These are phyloP conservation scores for Amphibolis antarctica DNA, from an alignment of 106 monocot genomes.

Conservation along the genomic window DNA sequence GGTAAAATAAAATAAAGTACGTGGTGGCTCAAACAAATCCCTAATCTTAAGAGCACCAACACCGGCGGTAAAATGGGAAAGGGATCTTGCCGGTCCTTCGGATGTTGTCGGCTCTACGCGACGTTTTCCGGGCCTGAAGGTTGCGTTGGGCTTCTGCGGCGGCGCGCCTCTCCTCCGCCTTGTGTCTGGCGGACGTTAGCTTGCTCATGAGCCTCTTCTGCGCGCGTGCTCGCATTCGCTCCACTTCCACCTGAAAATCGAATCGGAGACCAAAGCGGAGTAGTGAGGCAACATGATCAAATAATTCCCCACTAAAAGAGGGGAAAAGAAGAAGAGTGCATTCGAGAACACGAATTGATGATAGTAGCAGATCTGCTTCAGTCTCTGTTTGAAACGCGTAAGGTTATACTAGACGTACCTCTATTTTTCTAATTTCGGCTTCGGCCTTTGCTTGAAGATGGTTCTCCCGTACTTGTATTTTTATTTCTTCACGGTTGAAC, in stretches of 20 bases:
- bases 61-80: constrained; percentile 36
- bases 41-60: constrained; percentile 31
- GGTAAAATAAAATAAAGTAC: no score
- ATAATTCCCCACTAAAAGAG: no score
- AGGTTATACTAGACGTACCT: no score
- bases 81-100: constrained; percentile 51
- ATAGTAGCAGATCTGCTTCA: no score
- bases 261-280: background rate
- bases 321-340: no score
- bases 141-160: constrained; percentile 42
- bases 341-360: no score
- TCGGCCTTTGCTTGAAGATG: constrained; percentile 43
- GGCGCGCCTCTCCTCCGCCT: constrained; percentile 39
- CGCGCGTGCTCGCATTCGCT: constrained; percentile 39
- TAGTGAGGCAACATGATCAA: background rate
- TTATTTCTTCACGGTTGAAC: constrained; percentile 38
- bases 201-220: constrained; percentile 41
- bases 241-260: constrained; percentile 35
- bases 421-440: constrained; percentile 49
- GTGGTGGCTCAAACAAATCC: no score
- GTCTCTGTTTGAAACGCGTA: no score
- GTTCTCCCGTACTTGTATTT: constrained; percentile 50
- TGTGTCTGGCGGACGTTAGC: constrained; percentile 36
- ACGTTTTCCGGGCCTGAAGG: constrained; percentile 31
- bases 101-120: constrained; percentile 34